phyloP scores from a whole-genome alignment of 2,329 filamentous ascomycete species.

The Herpotrichia juniperi region DNA sequence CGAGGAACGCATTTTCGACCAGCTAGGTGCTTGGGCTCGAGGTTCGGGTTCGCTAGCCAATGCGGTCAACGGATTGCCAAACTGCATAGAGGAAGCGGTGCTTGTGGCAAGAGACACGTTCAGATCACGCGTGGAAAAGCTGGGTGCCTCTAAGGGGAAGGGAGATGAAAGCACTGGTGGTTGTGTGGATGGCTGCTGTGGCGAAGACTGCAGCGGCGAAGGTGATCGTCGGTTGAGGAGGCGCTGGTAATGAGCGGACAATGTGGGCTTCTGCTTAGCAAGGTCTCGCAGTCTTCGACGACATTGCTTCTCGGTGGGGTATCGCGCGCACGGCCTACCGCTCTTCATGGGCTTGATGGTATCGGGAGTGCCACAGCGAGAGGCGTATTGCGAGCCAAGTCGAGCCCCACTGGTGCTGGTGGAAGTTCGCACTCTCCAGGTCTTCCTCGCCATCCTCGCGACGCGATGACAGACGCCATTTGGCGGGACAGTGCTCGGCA shows the following conservation, averaged over 20 bases:
- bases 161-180: slow-evolving; percentile 41
- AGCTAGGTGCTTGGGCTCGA: slow-evolving; percentile 44
- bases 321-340: slow-evolving; percentile 53
- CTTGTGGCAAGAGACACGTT: slow-evolving; percentile 58
- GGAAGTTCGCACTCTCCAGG: slow-evolving; percentile 58
- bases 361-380: slow-evolving; percentile 49
- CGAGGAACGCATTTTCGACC: slow-evolving; percentile 53
- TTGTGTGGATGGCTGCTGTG: slow-evolving; percentile 29
- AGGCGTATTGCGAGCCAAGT: slow-evolving; percentile 18
- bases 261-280: slow-evolving; percentile 65
- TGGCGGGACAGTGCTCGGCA: slow-evolving; percentile 67
- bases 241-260: slow-evolving; percentile 69
- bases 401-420: slow-evolving; percentile 30
- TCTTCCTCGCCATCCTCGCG: slow-evolving; percentile 65
- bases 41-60: slow-evolving; percentile 47
- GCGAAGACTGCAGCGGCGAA: slow-evolving; percentile 59
- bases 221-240: slow-evolving; percentile 66
- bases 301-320: slow-evolving; percentile 65
- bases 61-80: slow-evolving; percentile 54
- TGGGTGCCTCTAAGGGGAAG: slow-evolving; percentile 26
- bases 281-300: slow-evolving; percentile 64
- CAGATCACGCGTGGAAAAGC: slow-evolving; percentile 57
- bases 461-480: slow-evolving; percentile 69
- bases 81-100: slow-evolving; percentile 59
- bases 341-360: slow-evolving; percentile 51